Conservation (phyloP, 139 green algal species). For the Closterium sp. region DNA sequence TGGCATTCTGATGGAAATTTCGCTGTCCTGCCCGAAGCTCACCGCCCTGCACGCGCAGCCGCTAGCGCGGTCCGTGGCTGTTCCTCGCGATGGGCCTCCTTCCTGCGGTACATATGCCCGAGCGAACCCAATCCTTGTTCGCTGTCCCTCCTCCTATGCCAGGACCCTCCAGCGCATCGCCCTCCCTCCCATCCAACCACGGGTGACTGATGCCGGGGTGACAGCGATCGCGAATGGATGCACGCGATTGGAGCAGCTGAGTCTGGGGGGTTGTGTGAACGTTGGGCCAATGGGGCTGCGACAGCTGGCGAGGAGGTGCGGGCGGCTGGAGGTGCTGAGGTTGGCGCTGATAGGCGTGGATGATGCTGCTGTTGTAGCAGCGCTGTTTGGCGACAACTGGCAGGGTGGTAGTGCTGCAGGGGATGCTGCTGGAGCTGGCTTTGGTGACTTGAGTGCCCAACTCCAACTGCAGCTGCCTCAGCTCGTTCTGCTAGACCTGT, state of each 20-base stretch:
- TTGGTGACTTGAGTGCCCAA: not conserved
- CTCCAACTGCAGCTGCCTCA: not conserved
- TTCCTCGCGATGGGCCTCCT: too few species aligned
- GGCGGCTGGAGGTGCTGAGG: not conserved
- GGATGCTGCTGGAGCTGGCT: not conserved
- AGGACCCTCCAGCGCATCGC: not conserved
- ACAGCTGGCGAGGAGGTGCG: not conserved
- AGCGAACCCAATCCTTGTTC: too few species aligned
- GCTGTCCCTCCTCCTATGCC: not conserved
- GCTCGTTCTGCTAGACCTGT: not conserved
- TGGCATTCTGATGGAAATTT: not conserved
- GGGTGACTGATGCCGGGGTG: not conserved
- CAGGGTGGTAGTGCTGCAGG: not conserved
- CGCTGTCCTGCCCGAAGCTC: not conserved
- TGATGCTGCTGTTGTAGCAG: not conserved
- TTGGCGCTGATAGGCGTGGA: not conserved
- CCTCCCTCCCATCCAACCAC: not conserved
- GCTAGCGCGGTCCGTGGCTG: not conserved
- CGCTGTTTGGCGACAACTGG: not conserved
- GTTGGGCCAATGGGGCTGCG: not conserved
- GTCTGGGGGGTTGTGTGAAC: not conserved
- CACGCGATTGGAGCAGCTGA: not conserved
- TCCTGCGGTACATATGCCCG: too few species aligned
- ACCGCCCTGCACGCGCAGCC: not conserved
- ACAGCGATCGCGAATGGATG: not conserved